These are phyloP conservation scores for Lactarius deliciosus DNA, from an alignment of 768 basidiomycete species.

Conservation along the genomic window DNA sequence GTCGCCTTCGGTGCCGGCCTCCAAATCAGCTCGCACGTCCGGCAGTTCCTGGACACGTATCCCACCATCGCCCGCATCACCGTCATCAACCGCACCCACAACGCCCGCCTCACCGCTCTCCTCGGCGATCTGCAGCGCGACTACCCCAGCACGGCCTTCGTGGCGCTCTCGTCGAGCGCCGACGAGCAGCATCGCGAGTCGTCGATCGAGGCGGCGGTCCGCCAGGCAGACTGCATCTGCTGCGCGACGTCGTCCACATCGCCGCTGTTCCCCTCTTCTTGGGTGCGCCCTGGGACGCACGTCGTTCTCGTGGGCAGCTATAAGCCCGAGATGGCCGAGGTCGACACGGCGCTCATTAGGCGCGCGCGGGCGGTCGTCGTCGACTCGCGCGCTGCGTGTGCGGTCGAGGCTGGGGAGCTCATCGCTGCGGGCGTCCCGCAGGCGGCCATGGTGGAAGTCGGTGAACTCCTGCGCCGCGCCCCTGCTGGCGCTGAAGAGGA, in stretches of 20 bases:
- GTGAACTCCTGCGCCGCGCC: constrained; percentile 48
- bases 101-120: constrained; percentile 48
- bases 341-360: constrained; percentile 55
- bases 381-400: constrained; percentile 70
- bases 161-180: constrained; percentile 10
- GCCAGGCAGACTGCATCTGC: constrained; percentile 61
- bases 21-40: constrained; percentile 65
- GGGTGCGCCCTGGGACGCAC: constrained; percentile 63
- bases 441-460: constrained; percentile 61
- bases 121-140: constrained; percentile 33
- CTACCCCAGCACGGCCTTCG: constrained; percentile 33
- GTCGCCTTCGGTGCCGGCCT: constrained; percentile 74
- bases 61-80: constrained; percentile 51
- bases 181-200: constrained; percentile 15
- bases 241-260: constrained; percentile 68
- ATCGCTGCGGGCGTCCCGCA: constrained; percentile 49
- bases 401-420: constrained; percentile 80
- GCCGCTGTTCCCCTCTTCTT: constrained; percentile 68
- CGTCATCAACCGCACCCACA: constrained; percentile 62
- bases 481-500: background rate
- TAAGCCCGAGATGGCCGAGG: constrained; percentile 79
- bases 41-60: constrained; percentile 59
- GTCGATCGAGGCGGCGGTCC: constrained; percentile 38
- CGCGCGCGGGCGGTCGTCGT: constrained; percentile 62
- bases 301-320: constrained; percentile 82